Base-by-base conservation (phyloP, 257 asterid species). In the Hygrophila difformis region DNA sequence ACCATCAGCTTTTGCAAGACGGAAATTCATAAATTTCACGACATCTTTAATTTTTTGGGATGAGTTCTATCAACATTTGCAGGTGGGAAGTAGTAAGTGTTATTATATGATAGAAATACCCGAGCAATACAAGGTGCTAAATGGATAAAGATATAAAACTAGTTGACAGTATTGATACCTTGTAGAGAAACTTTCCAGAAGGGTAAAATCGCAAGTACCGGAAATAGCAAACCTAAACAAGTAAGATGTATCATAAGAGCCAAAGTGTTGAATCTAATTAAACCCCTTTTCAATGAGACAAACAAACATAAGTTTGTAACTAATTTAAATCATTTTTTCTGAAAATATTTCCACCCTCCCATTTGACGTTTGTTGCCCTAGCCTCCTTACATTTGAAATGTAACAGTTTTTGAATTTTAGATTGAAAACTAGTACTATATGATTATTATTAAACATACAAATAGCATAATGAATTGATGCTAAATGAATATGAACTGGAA, bases 131-230 rank as follows among this genome's bases (percentile, higher is more conserved):
- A 42, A 41, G n/a, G 4, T 16, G 29, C 11, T 7, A 41, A 46
- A 42, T 40, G 31, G 19, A 47, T 44, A 42, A 15, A 31, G 49
- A 16, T 16, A 23, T 18, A 20, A 31, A 66, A 49, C 22, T 0
- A 47, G 59, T 15, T 15, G 37, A 50, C 21, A 34, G n/a, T n/a
- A 55, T 21, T 21, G 54, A 12, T 54, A 89, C 98, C 96, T 89
- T 82, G 52, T 89, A 86, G 24, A 85, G 82, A 60, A 89, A 89
- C 66, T 88, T 85, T 47, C 98, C 98, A 51, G 96, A 86, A 51
- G 93, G 82, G 74, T 82, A 89, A 72, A 89, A 85, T 60, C 94
- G 69, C 77, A 89, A 23, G 77, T 89, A 89, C 44, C 96, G 91
- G 72, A 37, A 89, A 70, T 89, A 89, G 74, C 96, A 86, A 37